Evolutionary conservation across 176 grass and related monocot species (phyloP), one percentile per base, ranked within the genome.

Genomic region (Oryza officinalis): DNA sequence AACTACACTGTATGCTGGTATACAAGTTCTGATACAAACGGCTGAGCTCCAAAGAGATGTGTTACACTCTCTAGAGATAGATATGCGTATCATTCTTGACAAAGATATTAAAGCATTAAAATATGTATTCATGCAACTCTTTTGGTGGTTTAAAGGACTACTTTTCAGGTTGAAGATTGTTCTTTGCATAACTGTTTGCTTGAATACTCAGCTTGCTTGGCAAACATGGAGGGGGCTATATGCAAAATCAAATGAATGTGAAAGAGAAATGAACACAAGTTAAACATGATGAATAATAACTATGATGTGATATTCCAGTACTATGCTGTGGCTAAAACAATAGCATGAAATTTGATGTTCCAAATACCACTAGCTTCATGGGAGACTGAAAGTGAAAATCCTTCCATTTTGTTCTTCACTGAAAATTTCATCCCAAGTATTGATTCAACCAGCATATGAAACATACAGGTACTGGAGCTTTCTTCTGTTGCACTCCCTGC

Each of bases 311-410:
- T 35, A 68, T 74, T 26, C 4, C 47, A 27, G 14, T 45, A 65
- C 10, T 81, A 46, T 14, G 27, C 4, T 67, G 57, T 26, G 54
- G 27, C 77, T 37, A 81, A 84, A 73, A 69, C 73, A 47, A 76
- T 14, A 86, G 85, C 41, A 41, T 6, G 14, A 35, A 22, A 91
- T 83, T 32, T 60, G 14, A 33, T 64, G 23, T 78, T 69, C 50
- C 20, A 91, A 69, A 60, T 98, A 98, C 96, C 96, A 37, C 54
- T 93, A 72, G 69, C 87, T 93, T 93, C 89, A 76, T 98, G 93
- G 67, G 57, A 57, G 15, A 93, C 61, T 22, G 64, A 83, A 80
- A 96, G 35, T 3, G 84, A 80, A 43, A 87, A 87, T 49, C 44
- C 81, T 90, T 94, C 93, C 8, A 46, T 71, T 85, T 89, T 85